Evolutionary conservation across 2,329 filamentous ascomycete genomes (phyloP), one percentile per base, ranked within the genome.

Genomic region (Aphanoascus verrucosus): DNA sequence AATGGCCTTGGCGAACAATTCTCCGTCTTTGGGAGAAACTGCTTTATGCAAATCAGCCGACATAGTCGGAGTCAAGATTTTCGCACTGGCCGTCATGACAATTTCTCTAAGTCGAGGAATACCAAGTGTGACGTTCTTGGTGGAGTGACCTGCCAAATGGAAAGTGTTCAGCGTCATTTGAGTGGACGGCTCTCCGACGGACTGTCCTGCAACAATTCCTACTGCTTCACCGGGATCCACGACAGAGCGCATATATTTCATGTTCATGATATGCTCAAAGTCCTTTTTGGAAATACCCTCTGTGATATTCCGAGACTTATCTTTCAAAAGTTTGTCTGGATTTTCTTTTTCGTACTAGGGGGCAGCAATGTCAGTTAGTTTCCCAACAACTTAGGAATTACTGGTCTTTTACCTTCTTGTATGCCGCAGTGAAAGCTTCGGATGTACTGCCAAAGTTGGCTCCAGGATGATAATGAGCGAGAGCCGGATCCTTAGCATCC

Each of bases 111-210:
- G 79, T 72, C 93, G 88, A 55, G 93, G 93, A 65, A 98, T 97
- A 87, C 93, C 93, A 17, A 96, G 80, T 0, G 93, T 98, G 66
- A 98, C 94, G 79, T 98, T 98, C 77, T 96, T 97, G 31, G 93
- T 85, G 17, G 93, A 90, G 76, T 97, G 91, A 65, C 93, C 93
- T 69, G 93, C 93, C 80, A 98, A 87, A 79, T 98, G 93, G 81
- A 98, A 98, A 28, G 94, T 98, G 73, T 98, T 98, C 53, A 98
- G 75, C 6, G 94, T 98, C 94, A 98, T 98, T 69, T 98, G 93
- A 9, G 93, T 98, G 1, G 90, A 96, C 7, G 94, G 93, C 67
- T 98, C 94, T 66, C 93, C 93, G 41, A 98, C 84, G 32, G 91
- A 97, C 71, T 98, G 93, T 8, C 90, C 90, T 49, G 94, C 94